Base-by-base conservation (phyloP, 305 asterid genomes). In the Fraxinus greggii region DNA sequence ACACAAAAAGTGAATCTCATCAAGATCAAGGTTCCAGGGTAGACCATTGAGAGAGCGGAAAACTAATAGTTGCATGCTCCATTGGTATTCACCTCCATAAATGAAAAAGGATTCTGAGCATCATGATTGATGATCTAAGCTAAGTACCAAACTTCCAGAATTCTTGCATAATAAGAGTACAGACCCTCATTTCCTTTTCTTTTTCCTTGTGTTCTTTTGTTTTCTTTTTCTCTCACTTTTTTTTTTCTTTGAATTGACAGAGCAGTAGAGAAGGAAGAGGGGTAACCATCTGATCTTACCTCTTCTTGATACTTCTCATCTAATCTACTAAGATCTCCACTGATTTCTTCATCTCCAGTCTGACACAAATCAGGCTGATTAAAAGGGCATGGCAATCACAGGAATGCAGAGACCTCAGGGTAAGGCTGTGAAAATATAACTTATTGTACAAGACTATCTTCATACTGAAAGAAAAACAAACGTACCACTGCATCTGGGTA, bases 401-500 rank as follows among this genome's bases (percentile, higher is more conserved):
- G 67, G 29, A 48, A 75, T 42, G 61, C 61, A 45, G 81, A 83
- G 72, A 26, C 70, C 76, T 80, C 81, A 75, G 73, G 70, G 83
- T 61, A 42, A 61, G 80, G 19, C 76, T 23, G 24, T 78, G 81
- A 45, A 75, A 84, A 75, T 7, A 82, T 33, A 79, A 85, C 59
- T 74, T 74, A 82, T 77, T 80, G 63, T 69, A 81, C 56, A 65
- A 80, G 65, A 72, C 36, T 15, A 54, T 56, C 77, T 28, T n/a
- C 54, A 61, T 31, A 61, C 40, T 78, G 78, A 85, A 75, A 83
- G 77, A 81, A 84, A 59, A 81, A 6, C 35, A 23, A 78, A 82
- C 97, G 82, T 90, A 95, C 99, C 97, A 61, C 88, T 83, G 86
- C 79, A 80, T 92, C 97, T 1, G 97, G 98, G 85, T 88, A 92